These are phyloP conservation scores for Scytalidium lignicola DNA, from an alignment of 2,329 filamentous ascomycete species.

Conservation along the genomic window DNA sequence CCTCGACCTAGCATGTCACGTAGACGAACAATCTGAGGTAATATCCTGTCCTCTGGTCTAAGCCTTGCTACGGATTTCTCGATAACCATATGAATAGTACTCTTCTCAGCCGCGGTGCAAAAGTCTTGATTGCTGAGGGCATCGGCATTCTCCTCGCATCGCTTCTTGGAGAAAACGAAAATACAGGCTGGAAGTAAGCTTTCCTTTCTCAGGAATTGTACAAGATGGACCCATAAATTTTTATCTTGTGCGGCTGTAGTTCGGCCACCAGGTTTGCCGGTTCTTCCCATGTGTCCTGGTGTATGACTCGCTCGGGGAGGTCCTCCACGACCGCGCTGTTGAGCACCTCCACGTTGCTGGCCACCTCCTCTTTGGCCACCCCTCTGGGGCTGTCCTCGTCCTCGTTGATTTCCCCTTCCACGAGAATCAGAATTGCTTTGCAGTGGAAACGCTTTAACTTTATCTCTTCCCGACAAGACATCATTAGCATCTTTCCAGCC, in stretches of 20 bases:
- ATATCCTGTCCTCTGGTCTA: slow-evolving; percentile 78
- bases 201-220: slow-evolving; percentile 84
- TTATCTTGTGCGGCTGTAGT: slow-evolving; percentile 91
- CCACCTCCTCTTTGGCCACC: slow-evolving; percentile 47
- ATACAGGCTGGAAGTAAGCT: slow-evolving; percentile 88
- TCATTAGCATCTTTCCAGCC: slow-evolving; percentile 94
- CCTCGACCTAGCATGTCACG: slow-evolving; percentile 81
- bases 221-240: slow-evolving; percentile 93
- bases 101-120: slow-evolving; percentile 89
- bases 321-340: slow-evolving; percentile 45
- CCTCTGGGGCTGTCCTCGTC: slow-evolving; percentile 47
- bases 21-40: slow-evolving; percentile 90
- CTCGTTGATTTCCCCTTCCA: slow-evolving; percentile 48
- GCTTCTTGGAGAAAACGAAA: slow-evolving; percentile 97
- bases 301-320: slow-evolving; percentile 45
- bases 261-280: slow-evolving; percentile 77
- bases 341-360: slow-evolving; percentile 43
- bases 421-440: slow-evolving; percentile 27
- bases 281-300: slow-evolving; percentile 83
- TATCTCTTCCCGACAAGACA: slow-evolving; percentile 76
- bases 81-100: slow-evolving; percentile 94
- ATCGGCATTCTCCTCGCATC: slow-evolving; percentile 95
- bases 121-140: slow-evolving; percentile 94
- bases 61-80: slow-evolving; percentile 89
- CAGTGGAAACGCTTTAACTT: slow-evolving; percentile 49